These are phyloP conservation scores for Cytospora chrysosperma DNA, from an alignment of 2,329 filamentous ascomycete genomes.

Conservation along the genomic window DNA sequence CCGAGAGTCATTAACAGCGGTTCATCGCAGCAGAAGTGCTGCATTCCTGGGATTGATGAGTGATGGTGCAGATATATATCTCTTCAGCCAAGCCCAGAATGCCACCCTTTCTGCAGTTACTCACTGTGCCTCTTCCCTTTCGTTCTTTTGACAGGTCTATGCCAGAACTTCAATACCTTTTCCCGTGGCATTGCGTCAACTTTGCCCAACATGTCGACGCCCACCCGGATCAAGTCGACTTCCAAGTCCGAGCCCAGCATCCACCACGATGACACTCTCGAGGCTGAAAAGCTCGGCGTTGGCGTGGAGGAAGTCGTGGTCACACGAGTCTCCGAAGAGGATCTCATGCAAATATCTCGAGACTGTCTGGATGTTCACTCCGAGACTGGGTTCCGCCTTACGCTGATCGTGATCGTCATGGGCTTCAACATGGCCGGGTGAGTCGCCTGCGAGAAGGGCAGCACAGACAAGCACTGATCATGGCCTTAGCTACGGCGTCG, in stretches of 20 bases:
- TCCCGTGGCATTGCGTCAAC: background rate
- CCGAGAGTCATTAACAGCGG: background rate
- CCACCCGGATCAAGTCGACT: slow-evolving; percentile 8
- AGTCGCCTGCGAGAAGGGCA: background rate
- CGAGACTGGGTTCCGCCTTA: slow-evolving; percentile 40
- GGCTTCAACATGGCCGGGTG: slow-evolving; percentile 46
- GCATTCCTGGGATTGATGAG: background rate
- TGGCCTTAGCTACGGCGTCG: slow-evolving; percentile 40
- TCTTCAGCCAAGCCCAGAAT: background rate
- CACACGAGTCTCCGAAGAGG: slow-evolving; percentile 46
- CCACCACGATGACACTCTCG: slow-evolving; percentile 31
- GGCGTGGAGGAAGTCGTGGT: slow-evolving; percentile 45
- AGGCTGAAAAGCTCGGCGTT: slow-evolving; percentile 34
- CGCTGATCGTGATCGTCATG: slow-evolving; percentile 44
- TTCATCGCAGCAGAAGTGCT: background rate
- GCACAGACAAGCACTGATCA: background rate
- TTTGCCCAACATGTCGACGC: slow-evolving; percentile 24
- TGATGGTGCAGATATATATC: slow-evolving; percentile 12
- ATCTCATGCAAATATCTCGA: slow-evolving; percentile 41
- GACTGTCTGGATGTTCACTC: slow-evolving; percentile 43
- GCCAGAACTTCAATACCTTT: background rate
- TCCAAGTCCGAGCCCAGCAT: slow-evolving; percentile 26
- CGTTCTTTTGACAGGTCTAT: background rate
- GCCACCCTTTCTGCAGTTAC: background rate
- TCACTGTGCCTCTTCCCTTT: background rate